phyloP scores from a whole-genome alignment of 805 yeast genomes.

The Myxozyma sirexii region DNA sequence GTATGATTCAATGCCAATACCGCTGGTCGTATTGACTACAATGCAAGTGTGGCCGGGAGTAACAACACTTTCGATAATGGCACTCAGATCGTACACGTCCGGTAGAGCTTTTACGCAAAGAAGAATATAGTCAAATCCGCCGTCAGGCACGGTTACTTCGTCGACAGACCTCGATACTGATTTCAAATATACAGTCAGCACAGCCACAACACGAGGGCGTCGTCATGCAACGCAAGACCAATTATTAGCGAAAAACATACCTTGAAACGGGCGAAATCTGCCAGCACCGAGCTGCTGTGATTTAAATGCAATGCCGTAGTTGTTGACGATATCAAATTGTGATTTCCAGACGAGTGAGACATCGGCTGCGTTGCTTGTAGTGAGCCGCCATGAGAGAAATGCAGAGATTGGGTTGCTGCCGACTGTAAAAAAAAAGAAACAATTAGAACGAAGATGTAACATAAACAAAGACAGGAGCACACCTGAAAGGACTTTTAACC shows the following conservation, averaged over 20 bases:
- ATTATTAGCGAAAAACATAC: conserved; percentile 7
- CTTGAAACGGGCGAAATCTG: conserved; percentile 23
- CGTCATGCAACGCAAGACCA: neutral
- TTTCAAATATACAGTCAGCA: neutral
- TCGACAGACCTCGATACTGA: conserved; percentile 38
- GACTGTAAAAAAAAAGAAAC: conserved; percentile 13
- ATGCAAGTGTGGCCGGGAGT: conserved; percentile 51
- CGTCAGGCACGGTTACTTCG: conserved; percentile 33
- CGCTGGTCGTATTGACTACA: conserved; percentile 54
- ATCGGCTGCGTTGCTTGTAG: conserved; percentile 33
- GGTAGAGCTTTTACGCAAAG: conserved; percentile 69
- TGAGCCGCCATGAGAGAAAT: conserved; percentile 34
- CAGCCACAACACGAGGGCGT: neutral
- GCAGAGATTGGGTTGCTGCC: conserved; percentile 36
- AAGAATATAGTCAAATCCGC: conserved; percentile 59
- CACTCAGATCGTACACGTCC: conserved; percentile 58
- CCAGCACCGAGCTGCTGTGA: conserved; percentile 24
- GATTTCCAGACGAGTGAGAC: conserved; percentile 34
- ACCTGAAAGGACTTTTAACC: conserved; percentile 21
- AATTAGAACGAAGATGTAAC: neutral
- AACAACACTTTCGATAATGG: conserved; percentile 55
- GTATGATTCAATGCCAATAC: conserved; percentile 63
- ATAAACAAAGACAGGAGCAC: neutral
- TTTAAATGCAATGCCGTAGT: conserved; percentile 33
- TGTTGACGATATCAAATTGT: conserved; percentile 30